phyloP scores from a whole-genome alignment of 164 flowering plant species.

The Piper longum region DNA sequence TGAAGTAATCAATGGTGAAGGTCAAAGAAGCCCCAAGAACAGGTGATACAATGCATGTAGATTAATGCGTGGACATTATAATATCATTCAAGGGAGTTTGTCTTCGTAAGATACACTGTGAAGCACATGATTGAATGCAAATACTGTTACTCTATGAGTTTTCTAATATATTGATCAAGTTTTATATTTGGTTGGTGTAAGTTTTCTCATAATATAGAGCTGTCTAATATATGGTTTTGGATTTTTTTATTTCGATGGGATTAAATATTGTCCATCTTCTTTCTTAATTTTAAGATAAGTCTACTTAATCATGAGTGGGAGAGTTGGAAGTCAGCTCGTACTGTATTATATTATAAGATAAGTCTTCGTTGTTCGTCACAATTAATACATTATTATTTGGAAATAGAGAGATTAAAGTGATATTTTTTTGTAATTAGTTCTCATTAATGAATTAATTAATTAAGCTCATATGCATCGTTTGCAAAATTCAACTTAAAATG shows the following conservation, averaged over 20 bases:
- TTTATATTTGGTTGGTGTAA: neutral
- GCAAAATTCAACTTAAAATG: no score
- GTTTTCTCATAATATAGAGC: neutral
- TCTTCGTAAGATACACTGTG: neutral
- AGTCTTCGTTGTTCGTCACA: no score
- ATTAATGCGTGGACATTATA: neutral
- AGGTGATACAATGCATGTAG: neutral
- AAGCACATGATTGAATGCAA: neutral
- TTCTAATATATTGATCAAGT: neutral
- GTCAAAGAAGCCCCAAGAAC: slow-evolving; percentile 3
- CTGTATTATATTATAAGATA: no score
- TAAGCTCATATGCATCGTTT: no score
- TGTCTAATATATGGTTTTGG: neutral
- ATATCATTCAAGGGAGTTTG: neutral
- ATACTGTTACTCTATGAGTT: neutral
- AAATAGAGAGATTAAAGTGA: no score
- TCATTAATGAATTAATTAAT: no score
- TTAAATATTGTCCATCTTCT: no score
- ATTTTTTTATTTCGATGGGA: neutral
- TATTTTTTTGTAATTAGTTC: no score
- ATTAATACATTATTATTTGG: no score
- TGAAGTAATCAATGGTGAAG: neutral
- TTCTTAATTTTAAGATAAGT: no score
- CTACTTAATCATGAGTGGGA: no score
- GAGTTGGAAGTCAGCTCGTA: no score